Evolutionary conservation across 331 rosid species (phyloP), one percentile per base, ranked within the genome.

Genomic region (Quercus tomentella): DNA sequence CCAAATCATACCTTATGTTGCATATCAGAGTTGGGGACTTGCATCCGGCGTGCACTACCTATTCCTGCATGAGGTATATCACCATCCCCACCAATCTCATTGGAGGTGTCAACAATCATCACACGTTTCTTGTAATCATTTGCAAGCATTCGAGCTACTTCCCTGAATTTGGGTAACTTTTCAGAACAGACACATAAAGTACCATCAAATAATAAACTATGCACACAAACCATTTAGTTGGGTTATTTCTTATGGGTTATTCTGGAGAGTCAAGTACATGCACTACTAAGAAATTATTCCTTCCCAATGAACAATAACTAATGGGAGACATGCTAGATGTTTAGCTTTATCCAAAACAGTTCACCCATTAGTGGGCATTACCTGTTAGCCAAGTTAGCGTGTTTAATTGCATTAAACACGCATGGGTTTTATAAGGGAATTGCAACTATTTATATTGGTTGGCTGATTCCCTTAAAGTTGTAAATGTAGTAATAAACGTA

Each of bases 71-170:
- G 99, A 73, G 99, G 99, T 86, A 95, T 95, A 81, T 95, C 99
- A 25, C 99, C 99, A 87, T 92, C 99, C 49, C 99, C 99, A 71
- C 97, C 99, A 77, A 95, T 95, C 88, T 95, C 99, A 87, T 95
- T 95, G 65, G 97, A 95, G 72, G 99, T 95, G 90, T 95, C 97
- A 62, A 95, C 97, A 85, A 95, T 95, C 99, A 95, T 95, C 55
- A 95, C 99, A 75, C 97, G 97, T 87, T 91, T 92, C 76, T 89
- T 84, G 85, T 77, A 91, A 87, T 92, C 99, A 90, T 92, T 91
- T 71, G 99, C 97, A 66, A 95, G 91, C 89, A 95, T 93, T 79
- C 97, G 88, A 70, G 97, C 97, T 81, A 95, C 86, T 81, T 91
- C 97, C 91, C 99, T 92, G 79, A 83, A 33, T 37, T 75, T 62